Conservation (phyloP, 1,139 yeast species). For the Debaryomycetaceae sp. region DNA sequence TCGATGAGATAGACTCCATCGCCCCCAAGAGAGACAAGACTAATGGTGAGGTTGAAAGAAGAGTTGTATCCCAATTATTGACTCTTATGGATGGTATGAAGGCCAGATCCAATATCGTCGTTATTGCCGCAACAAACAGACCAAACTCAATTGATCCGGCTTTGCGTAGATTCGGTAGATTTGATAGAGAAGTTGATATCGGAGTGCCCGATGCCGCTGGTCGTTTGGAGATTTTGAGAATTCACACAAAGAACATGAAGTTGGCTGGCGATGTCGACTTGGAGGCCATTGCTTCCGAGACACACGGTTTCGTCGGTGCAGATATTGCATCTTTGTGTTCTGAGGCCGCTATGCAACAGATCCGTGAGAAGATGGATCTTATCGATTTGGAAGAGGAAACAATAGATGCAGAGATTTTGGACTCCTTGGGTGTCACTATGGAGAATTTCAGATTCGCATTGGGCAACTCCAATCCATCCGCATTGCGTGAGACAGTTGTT, state of each 20-base stretch:
- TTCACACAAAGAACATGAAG: constrained; percentile 93
- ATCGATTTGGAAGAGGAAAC: constrained; percentile 97
- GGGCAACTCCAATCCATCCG: constrained; percentile 98
- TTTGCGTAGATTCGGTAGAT: constrained; percentile 96
- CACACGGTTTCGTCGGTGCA: constrained; percentile 99
- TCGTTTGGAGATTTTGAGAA: constrained; percentile 89
- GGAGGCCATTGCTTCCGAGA: constrained; percentile 72
- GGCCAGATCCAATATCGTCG: constrained; percentile 95
- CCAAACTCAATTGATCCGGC: constrained; percentile 99
- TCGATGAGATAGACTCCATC: constrained; percentile 97
- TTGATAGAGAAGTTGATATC: constrained; percentile 97
- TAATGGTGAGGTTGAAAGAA: constrained; percentile 95
- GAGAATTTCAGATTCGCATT: constrained; percentile 97
- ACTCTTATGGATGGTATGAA: constrained; percentile 99
- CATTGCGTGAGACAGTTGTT: constrained; percentile 98
- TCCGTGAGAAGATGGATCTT: constrained; percentile 98
- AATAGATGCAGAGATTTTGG: constrained; percentile 95
- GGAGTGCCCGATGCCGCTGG: constrained; percentile 99
- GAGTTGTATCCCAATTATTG: constrained; percentile 95
- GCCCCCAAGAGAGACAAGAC: constrained; percentile 99
- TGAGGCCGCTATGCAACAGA: constrained; percentile 93
- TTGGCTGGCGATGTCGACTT: constrained; percentile 91
- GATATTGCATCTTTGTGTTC: constrained; percentile 81
- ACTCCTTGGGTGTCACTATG: constrained; percentile 97
- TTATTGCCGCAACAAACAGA: constrained; percentile 85